These are phyloP conservation scores for Brassica incana DNA, from an alignment of 345 rosid species.

Conservation along the genomic window DNA sequence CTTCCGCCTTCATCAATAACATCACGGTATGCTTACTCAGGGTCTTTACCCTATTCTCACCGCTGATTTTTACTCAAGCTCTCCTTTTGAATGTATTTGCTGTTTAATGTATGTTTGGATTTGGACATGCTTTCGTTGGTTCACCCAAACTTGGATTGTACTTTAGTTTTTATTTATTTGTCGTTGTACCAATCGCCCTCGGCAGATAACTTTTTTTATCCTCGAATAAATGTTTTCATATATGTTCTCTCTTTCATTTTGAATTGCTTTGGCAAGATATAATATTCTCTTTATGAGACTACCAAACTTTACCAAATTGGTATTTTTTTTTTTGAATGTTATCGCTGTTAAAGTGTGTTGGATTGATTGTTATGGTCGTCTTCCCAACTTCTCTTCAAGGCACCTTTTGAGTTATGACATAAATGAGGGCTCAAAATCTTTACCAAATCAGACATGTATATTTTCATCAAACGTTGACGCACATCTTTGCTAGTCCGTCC, in stretches of 20 bases:
- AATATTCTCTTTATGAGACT: neutral
- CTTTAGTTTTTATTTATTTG: neutral
- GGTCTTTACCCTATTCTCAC: slow-evolving; percentile 52
- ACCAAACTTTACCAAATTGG: neutral
- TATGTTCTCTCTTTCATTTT: neutral
- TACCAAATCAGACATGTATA: neutral
- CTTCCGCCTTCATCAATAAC: slow-evolving; percentile 47
- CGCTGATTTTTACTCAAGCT: slow-evolving; percentile 25
- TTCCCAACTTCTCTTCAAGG: neutral
- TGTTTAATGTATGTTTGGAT: slow-evolving; percentile 17
- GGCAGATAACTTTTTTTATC: neutral
- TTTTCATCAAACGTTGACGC: neutral
- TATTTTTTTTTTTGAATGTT: neutral
- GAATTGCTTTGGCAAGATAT: too few species aligned
- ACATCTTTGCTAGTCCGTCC: neutral
- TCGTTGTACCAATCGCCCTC: neutral
- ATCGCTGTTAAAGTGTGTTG: neutral
- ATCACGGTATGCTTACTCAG: slow-evolving; percentile 61
- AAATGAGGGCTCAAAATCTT: neutral
- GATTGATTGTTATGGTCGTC: neutral
- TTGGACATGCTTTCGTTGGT: slow-evolving; percentile 9
- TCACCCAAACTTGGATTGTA: neutral
- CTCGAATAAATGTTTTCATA: neutral
- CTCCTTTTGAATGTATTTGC: slow-evolving; percentile 3
- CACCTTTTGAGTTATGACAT: neutral